Conservation (phyloP, 1,284 basidiomycete genomes). For the Xerocomus minutiporus region DNA sequence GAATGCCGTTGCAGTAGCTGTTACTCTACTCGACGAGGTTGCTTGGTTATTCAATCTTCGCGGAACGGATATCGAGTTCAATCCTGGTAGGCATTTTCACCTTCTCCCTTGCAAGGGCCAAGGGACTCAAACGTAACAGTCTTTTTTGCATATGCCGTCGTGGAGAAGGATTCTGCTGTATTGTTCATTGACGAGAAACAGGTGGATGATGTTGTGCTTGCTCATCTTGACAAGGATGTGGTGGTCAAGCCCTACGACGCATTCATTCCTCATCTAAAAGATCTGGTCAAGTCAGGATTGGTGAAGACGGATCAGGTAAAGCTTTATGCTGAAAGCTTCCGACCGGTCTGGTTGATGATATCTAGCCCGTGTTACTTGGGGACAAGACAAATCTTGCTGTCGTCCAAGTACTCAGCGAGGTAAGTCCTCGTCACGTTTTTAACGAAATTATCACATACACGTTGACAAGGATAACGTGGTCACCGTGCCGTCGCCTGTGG, state of each 20-base stretch:
- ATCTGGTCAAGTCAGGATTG: conserved; percentile 44
- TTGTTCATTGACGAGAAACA: conserved; percentile 75
- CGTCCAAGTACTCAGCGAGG: conserved; percentile 69
- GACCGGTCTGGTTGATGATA: background rate
- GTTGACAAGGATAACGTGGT: conserved; percentile 47
- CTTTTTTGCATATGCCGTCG: conserved; percentile 89
- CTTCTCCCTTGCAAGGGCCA: background rate
- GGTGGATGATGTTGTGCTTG: conserved; percentile 52
- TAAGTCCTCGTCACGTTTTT: conserved; percentile 21
- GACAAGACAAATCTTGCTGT: conserved; percentile 77
- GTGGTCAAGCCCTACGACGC: conserved; percentile 68
- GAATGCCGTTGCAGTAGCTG: conserved; percentile 64
- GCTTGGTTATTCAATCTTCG: conserved; percentile 95
- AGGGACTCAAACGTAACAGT: conserved; percentile 44
- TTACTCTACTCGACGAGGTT: conserved; percentile 84
- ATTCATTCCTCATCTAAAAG: conserved; percentile 61
- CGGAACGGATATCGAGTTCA: conserved; percentile 89
- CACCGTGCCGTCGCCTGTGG: conserved; percentile 70
- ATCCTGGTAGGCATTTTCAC: conserved; percentile 54
- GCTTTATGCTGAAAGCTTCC: background rate
- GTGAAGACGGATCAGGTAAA: conserved; percentile 44
- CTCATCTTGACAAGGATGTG: conserved; percentile 60
- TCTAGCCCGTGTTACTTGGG: conserved; percentile 59
- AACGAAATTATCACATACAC: background rate
- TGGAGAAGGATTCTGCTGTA: conserved; percentile 62